Conservation (phyloP, 1,284 basidiomycete genomes). For the Leccinum pallidistipes region DNA sequence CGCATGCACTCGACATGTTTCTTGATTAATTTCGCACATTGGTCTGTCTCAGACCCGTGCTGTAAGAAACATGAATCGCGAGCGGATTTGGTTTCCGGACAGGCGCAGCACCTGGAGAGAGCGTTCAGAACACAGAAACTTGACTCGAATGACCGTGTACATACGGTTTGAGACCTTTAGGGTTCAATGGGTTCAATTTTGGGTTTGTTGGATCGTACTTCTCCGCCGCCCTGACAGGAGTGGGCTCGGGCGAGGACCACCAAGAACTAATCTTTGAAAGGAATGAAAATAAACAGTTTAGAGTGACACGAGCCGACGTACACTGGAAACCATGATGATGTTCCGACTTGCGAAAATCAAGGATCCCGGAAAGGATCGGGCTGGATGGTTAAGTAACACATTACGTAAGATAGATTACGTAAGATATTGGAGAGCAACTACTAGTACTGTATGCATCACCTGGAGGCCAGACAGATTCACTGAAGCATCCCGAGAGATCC, state of each 20-base stretch:
- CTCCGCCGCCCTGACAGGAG: constrained; percentile 30
- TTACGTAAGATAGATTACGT: constrained; percentile 1
- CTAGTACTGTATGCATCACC: too few species aligned
- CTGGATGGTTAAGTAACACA: constrained; percentile 9
- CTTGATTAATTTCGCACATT: constrained; percentile 80
- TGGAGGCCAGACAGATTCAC: too few species aligned
- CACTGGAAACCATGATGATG: constrained; percentile 24
- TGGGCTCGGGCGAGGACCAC: constrained; percentile 40
- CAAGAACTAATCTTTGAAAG: constrained; percentile 39
- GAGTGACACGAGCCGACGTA: constrained; percentile 17
- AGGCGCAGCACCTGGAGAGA: constrained; percentile 82
- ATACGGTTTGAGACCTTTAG: constrained; percentile 89
- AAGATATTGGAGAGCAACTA: too few species aligned
- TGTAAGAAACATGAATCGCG: constrained; percentile 94
- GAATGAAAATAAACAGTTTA: constrained; percentile 8
- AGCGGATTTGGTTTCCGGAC: constrained; percentile 88
- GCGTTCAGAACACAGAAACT: background rate
- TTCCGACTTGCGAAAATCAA: background rate
- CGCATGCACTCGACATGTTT: constrained; percentile 92
- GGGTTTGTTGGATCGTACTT: constrained; percentile 68
- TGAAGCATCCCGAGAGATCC: too few species aligned
- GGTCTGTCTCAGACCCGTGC: constrained; percentile 67
- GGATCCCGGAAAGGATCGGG: constrained; percentile 16
- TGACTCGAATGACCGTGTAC: constrained; percentile 31
- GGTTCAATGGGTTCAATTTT: constrained; percentile 82